Evolutionary conservation across 2,329 filamentous ascomycete genomes (phyloP), one percentile per base, ranked within the genome.

Genomic region (Cladosporium halotolerans): DNA sequence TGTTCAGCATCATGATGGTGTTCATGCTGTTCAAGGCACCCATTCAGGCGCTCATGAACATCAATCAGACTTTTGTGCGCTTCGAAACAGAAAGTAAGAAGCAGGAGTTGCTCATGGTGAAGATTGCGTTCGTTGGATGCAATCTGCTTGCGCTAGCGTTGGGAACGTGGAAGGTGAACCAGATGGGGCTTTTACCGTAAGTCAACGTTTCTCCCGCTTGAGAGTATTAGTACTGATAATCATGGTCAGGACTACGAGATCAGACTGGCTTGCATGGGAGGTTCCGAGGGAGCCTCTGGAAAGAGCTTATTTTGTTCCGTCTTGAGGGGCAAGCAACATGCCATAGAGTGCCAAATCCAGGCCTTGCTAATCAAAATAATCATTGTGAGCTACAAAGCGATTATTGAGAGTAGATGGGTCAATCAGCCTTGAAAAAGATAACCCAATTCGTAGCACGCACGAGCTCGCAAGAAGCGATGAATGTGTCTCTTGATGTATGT

Each of bases 1-100:
- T 99, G 61, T 99, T 99, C 77, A 95, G 88, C 73, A 97, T 99
- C 73, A 97, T 97, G 89, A 99, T 97, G 91, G 92, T 97, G 14
- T 91, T 92, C 66, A 97, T 96, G 87, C 85, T 95, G 43, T 99
- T 99, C 80, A 97, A 97, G 78, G 95, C 88, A 61, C 93, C 93
- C 9, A 80, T 99, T 56, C 82, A 89, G 71, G 93, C 91, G 33
- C 75, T 97, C 43, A 73, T 95, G 56, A 82, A 77, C 61, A 92
- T 92, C 45, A 90, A 93, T 67, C 81, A 85, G 66, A 88, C 88
- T n/a, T 97, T 99, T 70, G 83, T 89, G 67, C 85, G 86, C 57
- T 95, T 95, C 72, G 89, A 96, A 70, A 91, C 88, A 16, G 84
- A 89, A 50, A 83, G 81, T 33, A 96, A 88, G 62, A 81, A 79